Evolutionary conservation across 805 yeast species (phyloP).

Genomic region (Cyberlindnera galapagoensis): DNA sequence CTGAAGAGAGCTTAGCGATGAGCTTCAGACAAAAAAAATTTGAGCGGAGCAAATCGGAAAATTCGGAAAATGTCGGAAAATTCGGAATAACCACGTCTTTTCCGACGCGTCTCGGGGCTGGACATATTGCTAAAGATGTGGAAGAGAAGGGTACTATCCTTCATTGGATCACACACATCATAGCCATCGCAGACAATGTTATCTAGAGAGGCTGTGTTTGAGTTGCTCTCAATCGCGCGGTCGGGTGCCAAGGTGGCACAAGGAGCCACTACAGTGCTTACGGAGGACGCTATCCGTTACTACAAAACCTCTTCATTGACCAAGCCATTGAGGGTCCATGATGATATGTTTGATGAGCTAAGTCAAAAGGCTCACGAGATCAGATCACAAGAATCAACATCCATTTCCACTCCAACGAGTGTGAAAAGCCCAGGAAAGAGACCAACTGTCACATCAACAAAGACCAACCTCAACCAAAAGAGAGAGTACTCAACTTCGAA

Average conservation of each 20-base stretch:
- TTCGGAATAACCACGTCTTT: too few relatives aligned
- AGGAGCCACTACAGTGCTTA: conserved; percentile 10
- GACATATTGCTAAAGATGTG: too few relatives aligned
- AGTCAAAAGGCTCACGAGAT: conserved; percentile 5
- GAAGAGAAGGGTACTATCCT: too few relatives aligned
- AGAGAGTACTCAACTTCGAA: conserved; percentile 14
- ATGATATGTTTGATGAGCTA: conserved; percentile 21
- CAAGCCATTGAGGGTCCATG: conserved; percentile 18
- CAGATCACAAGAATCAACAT: conserved; percentile 6
- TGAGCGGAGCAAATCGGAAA: too few relatives aligned
- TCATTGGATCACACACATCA: too few relatives aligned
- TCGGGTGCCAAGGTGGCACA: conserved; percentile 12
- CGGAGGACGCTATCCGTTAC: conserved; percentile 11
- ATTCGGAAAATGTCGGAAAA: too few relatives aligned
- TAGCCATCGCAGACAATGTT: too few relatives aligned
- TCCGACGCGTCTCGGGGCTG: too few relatives aligned
- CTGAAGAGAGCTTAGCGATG: too few relatives aligned
- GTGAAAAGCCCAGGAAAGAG: conserved; percentile 4
- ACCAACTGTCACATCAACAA: conserved; percentile 4
- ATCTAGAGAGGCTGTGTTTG: conserved; percentile 16
- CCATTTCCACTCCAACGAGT: neutral
- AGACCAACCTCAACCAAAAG: conserved; percentile 2
- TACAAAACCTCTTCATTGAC: conserved; percentile 20
- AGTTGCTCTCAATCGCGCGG: conserved; percentile 14
- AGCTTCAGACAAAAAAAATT: too few relatives aligned